These are phyloP conservation scores for Sporisorium iseilematis-ciliati DNA, from an alignment of 1,284 basidiomycete species.

Conservation along the genomic window DNA sequence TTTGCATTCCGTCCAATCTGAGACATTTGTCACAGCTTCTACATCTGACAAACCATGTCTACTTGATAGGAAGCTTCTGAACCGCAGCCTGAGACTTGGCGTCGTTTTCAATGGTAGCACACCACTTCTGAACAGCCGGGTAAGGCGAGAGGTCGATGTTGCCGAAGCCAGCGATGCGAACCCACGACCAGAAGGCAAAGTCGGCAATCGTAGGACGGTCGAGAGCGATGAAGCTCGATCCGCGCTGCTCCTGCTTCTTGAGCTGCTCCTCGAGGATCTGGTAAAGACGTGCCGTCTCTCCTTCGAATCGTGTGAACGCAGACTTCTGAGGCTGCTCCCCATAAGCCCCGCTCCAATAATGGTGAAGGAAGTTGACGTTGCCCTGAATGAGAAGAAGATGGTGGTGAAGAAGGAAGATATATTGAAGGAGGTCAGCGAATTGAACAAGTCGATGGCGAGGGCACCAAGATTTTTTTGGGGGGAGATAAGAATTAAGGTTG, in stretches of 20 bases:
- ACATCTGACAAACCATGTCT: not conserved
- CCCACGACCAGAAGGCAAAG: constrained; percentile 59
- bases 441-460: not conserved
- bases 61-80: constrained; percentile 50
- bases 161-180: constrained; percentile 48
- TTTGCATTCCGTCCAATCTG: no score
- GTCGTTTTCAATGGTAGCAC: constrained; percentile 47
- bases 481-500: not conserved
- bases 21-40: no score
- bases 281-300: constrained; percentile 60
- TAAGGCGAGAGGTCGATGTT: constrained; percentile 59
- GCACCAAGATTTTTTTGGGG: not conserved
- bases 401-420: constrained; percentile 1
- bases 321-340: constrained; percentile 50
- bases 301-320: constrained; percentile 57
- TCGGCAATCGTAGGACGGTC: constrained; percentile 65
- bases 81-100: constrained; percentile 48
- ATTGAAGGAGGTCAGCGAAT: not conserved
- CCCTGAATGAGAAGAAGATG: constrained; percentile 10
- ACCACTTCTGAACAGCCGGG: constrained; percentile 56
- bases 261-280: constrained; percentile 59
- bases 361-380: constrained; percentile 37
- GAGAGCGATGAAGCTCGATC: constrained; percentile 55
- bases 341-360: constrained; percentile 45
- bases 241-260: constrained; percentile 45